Base-by-base conservation (phyloP, 805 yeast genomes). In the Teunomyces atbi region DNA sequence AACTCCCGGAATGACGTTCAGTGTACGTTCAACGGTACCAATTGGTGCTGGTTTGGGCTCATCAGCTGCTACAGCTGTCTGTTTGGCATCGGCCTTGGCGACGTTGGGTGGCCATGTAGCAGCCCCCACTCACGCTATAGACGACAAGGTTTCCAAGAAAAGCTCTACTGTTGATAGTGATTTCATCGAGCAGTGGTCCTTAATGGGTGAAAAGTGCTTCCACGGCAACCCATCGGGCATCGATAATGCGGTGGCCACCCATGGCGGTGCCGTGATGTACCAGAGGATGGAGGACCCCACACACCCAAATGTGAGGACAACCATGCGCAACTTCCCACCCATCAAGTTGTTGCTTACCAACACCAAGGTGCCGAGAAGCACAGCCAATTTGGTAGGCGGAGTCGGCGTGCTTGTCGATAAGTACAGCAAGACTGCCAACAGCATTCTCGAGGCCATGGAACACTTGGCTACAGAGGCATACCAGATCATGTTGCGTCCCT, bases 191-290 rank as follows among this genome's bases (percentile, higher is more conserved):
- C 67, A 74, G 5, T 91, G 96, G 96, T 83, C 98, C 1, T 86
- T 86, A 53, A 75, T 92, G 71, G 98, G 97, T 32, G 99, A 94
- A 64, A 86, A 85, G 61, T 89, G 97, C 61, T 87, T 91, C 55
- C 98, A 92, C 61, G 98, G 98, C 1, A 90, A 87, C 56, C 99
- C 99, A 6, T 84, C 95, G 15, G 99, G 99, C 10, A 89, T 94
- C 44, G 99, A 94, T 64, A 94, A 94, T 60, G 90, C 97, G 0
- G 97, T 92, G 41, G 95, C 98, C 1, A 86, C 97, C 0, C 84
- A 83, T 55, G 99, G 99, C 18, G 97, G 97, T 40, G 98, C 98
- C 0, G 96, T 94, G 1, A 74, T 84, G 81, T 92, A 83, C 67
- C 92, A 86, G 66, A 79, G 96, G 58, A 70, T 62, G 70, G 66